A percentile compares a stretch with the other conserved stretches of the same genome.
phyloP scores from a whole-genome alignment of 2,329 filamentous ascomycete species.

The Cytospora mali region DNA sequence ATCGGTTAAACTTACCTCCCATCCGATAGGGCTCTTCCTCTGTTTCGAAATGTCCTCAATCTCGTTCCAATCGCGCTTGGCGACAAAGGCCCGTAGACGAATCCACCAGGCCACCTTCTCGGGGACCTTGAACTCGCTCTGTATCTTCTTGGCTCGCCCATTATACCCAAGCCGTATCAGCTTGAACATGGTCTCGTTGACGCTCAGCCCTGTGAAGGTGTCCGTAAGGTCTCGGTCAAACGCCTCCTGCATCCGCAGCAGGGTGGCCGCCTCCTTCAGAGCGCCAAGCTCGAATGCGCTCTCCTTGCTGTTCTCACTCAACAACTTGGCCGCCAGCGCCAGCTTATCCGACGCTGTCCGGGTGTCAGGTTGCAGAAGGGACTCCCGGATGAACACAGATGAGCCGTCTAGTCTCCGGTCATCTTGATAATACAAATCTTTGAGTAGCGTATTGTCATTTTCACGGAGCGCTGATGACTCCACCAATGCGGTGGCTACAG shows the following conservation, averaged over 20 bases:
- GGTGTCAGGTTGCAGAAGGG: conserved; percentile 71
- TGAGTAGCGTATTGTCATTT: conserved; percentile 77
- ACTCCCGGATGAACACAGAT: conserved; percentile 83
- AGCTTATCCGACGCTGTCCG: conserved; percentile 81
- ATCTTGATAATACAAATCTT: conserved; percentile 97
- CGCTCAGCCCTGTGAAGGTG: conserved; percentile 76
- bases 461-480: conserved; percentile 76
- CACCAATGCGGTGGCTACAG: conserved; percentile 84
- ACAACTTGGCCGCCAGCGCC: conserved; percentile 78
- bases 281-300: conserved; percentile 71
- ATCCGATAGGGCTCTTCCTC: conserved; percentile 90
- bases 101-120: conserved; percentile 92
- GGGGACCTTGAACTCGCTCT: conserved; percentile 88
- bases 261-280: conserved; percentile 76
- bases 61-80: conserved; percentile 88
- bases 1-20: conserved; percentile 77
- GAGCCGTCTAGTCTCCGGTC: conserved; percentile 88
- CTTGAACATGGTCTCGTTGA: conserved; percentile 92
- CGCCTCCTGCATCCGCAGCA: conserved; percentile 83
- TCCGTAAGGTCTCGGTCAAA: conserved; percentile 78
- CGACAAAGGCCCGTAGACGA: conserved; percentile 80
- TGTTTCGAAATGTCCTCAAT: conserved; percentile 81
- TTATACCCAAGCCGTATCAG: conserved; percentile 80
- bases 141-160: conserved; percentile 83
- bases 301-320: conserved; percentile 79